Base-by-base conservation (phyloP, 768 basidiomycete species). In the Lactarius hengduanensis region DNA sequence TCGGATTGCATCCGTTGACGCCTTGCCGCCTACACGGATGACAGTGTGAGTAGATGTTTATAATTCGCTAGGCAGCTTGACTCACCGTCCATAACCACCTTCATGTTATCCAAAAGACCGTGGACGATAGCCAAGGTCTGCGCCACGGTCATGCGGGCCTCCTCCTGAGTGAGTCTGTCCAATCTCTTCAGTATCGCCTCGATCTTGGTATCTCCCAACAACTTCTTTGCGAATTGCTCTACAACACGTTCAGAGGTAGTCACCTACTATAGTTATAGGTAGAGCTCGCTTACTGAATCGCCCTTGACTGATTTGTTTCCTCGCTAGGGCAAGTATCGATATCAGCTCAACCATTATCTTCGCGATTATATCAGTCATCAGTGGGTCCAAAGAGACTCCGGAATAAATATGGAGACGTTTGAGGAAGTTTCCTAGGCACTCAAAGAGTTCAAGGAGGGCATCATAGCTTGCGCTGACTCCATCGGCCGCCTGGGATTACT, bases 81-180 rank as follows among this genome's bases (percentile, higher is more conserved):
- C 63, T 16, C 18, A 64, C 63, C 57, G 22, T 64, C 34, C 63
- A 64, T 64, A 36, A 64, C 57, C 34, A 32, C 18, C 45, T 53
- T 64, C 34, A 64, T 26, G 13, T 64, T 58, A 26, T 50, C 22
- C 15, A 64, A 43, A 64, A 64, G 57, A 26, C 63, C 57, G 20
- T 50, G 28, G 13, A 60, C 64, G 32, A 59, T 3, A 28, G 53
- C 16, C 8, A 59, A 1, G 20, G 64, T 60, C 16, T 65, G 64
- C 18, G 58, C 40, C 13, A 34, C 53, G 11, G 59, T 43, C 64
- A 59, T 43, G 15, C 47, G 58, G 18, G 59, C 45, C 40, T 65
- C 64, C 4, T 65, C 64, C 10, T 43, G 11, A 3, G 64, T 65
- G 58, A 65, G 64, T 30, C 64, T 43, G 59, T 65, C 64, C 40